Evolutionary conservation across 768 basidiomycete species (phyloP).

Genomic region (Auricularia sp.): DNA sequence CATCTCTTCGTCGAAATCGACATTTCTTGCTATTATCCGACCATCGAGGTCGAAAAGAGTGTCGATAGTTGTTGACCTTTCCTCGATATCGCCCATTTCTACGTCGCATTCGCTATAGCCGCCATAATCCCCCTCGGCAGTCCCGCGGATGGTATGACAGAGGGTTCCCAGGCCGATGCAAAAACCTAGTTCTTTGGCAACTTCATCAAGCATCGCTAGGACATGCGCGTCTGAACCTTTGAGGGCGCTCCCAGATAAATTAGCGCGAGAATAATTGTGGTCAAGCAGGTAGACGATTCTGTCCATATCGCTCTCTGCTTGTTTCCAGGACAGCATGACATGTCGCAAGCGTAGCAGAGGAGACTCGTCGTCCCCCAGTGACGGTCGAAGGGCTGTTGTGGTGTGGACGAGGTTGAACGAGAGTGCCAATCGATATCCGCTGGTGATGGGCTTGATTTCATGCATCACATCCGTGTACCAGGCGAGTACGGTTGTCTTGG

Average conservation of each 20-base stretch:
- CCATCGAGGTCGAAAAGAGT: neutral
- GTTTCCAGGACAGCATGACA: conserved; percentile 6
- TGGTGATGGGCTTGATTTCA: conserved; percentile 8
- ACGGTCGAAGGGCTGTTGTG: neutral
- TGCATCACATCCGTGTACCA: conserved; percentile 13
- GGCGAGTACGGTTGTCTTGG: conserved; percentile 5
- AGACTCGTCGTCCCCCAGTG: neutral
- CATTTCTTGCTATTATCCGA: neutral
- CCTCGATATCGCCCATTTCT: neutral
- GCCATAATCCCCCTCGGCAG: neutral
- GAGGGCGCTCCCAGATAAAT: neutral
- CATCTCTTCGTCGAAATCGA: neutral
- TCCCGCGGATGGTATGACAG: neutral
- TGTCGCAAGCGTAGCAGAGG: neutral
- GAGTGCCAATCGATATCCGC: conserved; percentile 12
- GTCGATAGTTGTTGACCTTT: neutral
- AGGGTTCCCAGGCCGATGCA: neutral
- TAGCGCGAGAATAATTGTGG: conserved; percentile 8
- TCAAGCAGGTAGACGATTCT: conserved; percentile 9
- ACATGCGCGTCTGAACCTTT: neutral
- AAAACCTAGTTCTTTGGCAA: neutral
- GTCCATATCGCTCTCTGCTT: neutral
- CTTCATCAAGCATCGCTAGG: neutral
- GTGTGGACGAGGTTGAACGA: conserved; percentile 10
- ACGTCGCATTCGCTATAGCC: neutral